Percentiles rank a stretch among this genome's conserved stretches.
Conservation (phyloP, 352 stramenopile species). For the Saprolegnia diclina region DNA sequence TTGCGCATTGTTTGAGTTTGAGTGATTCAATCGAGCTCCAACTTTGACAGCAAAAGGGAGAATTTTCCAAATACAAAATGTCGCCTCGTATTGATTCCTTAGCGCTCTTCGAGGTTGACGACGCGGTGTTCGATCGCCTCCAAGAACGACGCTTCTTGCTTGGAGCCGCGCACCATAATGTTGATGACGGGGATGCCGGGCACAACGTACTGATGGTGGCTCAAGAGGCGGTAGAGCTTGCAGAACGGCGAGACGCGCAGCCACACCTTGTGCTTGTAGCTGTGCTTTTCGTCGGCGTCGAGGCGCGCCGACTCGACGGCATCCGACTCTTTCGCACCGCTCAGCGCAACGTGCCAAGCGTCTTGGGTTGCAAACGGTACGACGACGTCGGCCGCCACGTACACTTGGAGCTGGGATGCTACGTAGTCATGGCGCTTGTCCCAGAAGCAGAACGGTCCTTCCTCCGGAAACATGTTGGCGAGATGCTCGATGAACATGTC, state of each 20-base stretch:
- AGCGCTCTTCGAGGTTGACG: conserved; percentile 11
- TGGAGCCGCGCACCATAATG: conserved; percentile 70
- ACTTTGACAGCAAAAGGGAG: too few relatives aligned
- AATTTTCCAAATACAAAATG: too few relatives aligned
- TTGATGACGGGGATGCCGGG: conserved; percentile 79
- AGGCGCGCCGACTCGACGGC: conserved; percentile 56
- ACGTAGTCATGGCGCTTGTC: conserved; percentile 64
- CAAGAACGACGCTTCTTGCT: conserved; percentile 25
- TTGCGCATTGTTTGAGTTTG: too few relatives aligned
- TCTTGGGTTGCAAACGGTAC: conserved; percentile 52
- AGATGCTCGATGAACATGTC: conserved; percentile 80
- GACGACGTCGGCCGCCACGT: conserved; percentile 64
- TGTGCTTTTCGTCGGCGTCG: conserved; percentile 58
- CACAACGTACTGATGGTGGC: conserved; percentile 71
- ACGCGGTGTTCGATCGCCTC: conserved; percentile 24
- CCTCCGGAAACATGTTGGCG: conserved; percentile 86
- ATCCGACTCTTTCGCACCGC: conserved; percentile 61
- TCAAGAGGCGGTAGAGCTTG: conserved; percentile 62
- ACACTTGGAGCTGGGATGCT: conserved; percentile 69
- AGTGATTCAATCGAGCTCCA: too few relatives aligned
- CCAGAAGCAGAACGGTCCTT: conserved; percentile 78
- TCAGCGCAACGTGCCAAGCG: conserved; percentile 78
- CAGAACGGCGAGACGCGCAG: conserved; percentile 77
- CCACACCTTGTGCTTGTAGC: conserved; percentile 65
- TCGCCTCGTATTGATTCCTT: background rate